Evolutionary conservation across 148 eudicot genomes (phyloP).

Genomic region (Arbutus unedo): DNA sequence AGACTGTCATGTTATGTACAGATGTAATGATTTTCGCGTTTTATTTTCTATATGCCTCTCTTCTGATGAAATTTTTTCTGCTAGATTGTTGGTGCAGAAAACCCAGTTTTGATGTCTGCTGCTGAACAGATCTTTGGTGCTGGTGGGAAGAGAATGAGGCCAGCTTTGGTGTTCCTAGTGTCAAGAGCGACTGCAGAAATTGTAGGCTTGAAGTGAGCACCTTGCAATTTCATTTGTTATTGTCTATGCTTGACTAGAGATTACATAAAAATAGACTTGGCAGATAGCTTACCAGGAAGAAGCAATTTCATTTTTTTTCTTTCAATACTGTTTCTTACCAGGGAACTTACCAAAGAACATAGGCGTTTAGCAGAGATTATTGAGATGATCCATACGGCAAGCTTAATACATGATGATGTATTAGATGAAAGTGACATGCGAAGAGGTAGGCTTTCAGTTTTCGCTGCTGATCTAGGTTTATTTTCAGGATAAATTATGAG

Average conservation of each 20-base stretch:
- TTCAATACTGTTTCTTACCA: slow-evolving; percentile 29
- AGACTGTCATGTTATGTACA: neutral
- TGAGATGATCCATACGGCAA: slow-evolving; percentile 94
- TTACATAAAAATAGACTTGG: neutral
- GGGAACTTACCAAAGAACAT: slow-evolving; percentile 84
- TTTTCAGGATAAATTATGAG: neutral
- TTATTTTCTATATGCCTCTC: neutral
- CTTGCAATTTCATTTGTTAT: slow-evolving; percentile 10
- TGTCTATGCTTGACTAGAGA: neutral
- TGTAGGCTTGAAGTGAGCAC: slow-evolving; percentile 65
- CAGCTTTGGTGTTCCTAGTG: slow-evolving; percentile 61
- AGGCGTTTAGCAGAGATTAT: slow-evolving; percentile 87
- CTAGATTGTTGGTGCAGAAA: slow-evolving; percentile 70
- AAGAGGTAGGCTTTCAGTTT: slow-evolving; percentile 54
- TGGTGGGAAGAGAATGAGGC: slow-evolving; percentile 98
- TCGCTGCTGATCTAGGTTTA: slow-evolving; percentile 14
- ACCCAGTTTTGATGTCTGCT: slow-evolving; percentile 60
- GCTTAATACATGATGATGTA: slow-evolving; percentile 91
- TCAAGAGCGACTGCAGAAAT: slow-evolving; percentile 51
- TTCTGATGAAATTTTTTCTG: slow-evolving; percentile 31
- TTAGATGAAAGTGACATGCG: slow-evolving; percentile 87
- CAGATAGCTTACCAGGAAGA: too few species aligned
- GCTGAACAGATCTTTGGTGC: slow-evolving; percentile 97
- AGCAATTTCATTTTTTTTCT: neutral
- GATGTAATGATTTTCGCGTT: neutral